These are phyloP conservation scores for Pichia terricola DNA, from an alignment of 1,139 yeast species.

Conservation along the genomic window DNA sequence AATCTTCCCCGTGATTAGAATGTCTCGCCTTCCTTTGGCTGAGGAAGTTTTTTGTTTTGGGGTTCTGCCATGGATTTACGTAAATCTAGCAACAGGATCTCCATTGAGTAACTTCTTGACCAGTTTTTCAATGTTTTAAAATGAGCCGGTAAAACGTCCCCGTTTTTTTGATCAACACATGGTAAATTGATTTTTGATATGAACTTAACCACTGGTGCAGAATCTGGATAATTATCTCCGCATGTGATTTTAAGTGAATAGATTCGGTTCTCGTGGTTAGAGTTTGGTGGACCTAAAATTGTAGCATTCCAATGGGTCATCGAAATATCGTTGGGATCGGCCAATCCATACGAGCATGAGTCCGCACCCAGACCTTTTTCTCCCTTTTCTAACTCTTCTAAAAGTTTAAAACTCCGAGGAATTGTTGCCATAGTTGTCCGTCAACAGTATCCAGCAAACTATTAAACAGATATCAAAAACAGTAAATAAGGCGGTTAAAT, in stretches of 20 bases:
- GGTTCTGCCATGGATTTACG: constrained; percentile 84
- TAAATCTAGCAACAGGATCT: constrained; percentile 76
- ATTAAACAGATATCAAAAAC: too few relatives aligned
- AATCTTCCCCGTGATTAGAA: constrained; percentile 19
- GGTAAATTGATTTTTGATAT: constrained; percentile 82
- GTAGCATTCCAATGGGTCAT: constrained; percentile 97
- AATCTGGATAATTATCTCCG: constrained; percentile 78
- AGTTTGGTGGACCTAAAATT: constrained; percentile 93
- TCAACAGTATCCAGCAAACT: too few relatives aligned
- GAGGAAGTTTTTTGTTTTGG: constrained; percentile 73
- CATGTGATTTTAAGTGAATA: constrained; percentile 76
- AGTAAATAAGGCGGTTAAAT: neutral
- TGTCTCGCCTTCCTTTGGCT: constrained; percentile 83
- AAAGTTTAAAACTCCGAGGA: constrained; percentile 85
- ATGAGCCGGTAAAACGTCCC: constrained; percentile 40
- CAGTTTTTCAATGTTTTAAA: constrained; percentile 72
- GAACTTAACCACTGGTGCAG: constrained; percentile 77
- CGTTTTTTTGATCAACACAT: constrained; percentile 59
- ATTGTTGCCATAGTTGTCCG: constrained; percentile 28
- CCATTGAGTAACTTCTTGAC: constrained; percentile 88
- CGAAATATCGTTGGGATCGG: constrained; percentile 80
- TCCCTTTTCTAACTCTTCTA: constrained; percentile 95
- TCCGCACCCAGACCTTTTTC: constrained; percentile 97
- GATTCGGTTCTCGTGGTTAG: constrained; percentile 87
- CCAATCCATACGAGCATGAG: constrained; percentile 87